Evolutionary conservation across 257 asterid species (phyloP).

Genomic region (Oldenlandia corymbosa): DNA sequence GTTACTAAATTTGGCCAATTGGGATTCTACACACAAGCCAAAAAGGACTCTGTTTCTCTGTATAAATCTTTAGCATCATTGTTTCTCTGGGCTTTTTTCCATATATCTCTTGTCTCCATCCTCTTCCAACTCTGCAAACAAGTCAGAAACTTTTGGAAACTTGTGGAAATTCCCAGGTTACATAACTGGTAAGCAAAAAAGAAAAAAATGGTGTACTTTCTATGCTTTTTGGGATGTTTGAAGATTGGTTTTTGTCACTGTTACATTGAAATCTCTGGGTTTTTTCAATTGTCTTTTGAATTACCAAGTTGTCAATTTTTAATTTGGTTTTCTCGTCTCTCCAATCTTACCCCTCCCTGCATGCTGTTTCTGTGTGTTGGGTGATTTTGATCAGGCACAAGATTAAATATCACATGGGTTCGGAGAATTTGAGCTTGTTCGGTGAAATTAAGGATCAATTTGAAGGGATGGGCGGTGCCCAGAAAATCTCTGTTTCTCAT

Average conservation of each 20-base stretch:
- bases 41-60: too few species aligned
- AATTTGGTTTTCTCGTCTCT: too few species aligned
- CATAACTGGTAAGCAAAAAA: conserved; percentile 28
- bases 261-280: conserved; percentile 1
- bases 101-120: conserved; percentile 9
- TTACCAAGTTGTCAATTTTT: too few species aligned
- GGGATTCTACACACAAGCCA: conserved; percentile 22
- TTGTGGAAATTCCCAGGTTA: conserved; percentile 30
- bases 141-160: conserved; percentile 15
- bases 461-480: conserved; percentile 33
- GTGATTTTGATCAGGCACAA: conserved; percentile 15
- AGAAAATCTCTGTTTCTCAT: conserved; percentile 32
- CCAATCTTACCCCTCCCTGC: neutral
- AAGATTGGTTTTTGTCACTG: neutral
- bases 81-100: neutral
- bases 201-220: too few species aligned
- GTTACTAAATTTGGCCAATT: conserved; percentile 19
- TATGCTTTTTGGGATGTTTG: neutral
- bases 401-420: too few species aligned
- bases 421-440: conserved; percentile 22
- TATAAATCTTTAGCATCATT: too few species aligned
- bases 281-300: neutral
- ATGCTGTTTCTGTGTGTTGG: neutral
- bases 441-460: conserved; percentile 22
- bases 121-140: conserved; percentile 6